Base-by-base conservation (phyloP, 2,329 filamentous ascomycete species). In the Trichoderma atroviride region DNA sequence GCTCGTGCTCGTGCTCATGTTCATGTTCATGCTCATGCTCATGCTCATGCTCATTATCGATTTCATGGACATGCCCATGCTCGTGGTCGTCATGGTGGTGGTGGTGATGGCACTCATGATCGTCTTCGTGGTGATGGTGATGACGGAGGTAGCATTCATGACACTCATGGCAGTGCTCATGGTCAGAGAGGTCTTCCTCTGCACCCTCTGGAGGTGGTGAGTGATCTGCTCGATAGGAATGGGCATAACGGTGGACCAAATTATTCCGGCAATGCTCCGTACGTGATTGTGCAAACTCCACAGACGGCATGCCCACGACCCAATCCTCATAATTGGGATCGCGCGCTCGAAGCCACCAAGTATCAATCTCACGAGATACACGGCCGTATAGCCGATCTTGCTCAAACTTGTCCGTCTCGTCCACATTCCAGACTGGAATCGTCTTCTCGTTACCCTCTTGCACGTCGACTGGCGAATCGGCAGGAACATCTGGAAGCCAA, bases 331-430 rank as follows among this genome's bases (percentile, higher is more conserved):
- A 86, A 73, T 89, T 90, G 2, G 85, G 85, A 70, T 89, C 86
- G 52, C 87, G 83, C 53, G 86, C 86, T 59, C 83, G 83, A 56
- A 87, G 82, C 88, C 88, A 91, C 88, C 88, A 91, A 2, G 83
- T 83, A 75, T 91, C 88, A 62, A 90, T 85, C 76, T 91, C 88
- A 71, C 87, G 82, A 1, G 88, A 91, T 0, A 90, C 88, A 47
- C 86, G 83, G 1, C 87, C 87, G 72, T 89, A 89, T 11, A 81
- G 79, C 35, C 81, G 82, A 74, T 90, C 87, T 74, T 89, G 86
- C 74, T 88, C 84, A 69, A 85, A 87, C 74, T 87, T 88, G 73
- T 88, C 84, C 24, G 80, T 78, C 73, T 86, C 81, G 47, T 88
- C 83, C 5, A 83, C 79, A 59, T 84, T 81, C 84, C 85, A 87